phyloP scores from a whole-genome alignment of 2,329 filamentous ascomycete species.

The Trichoderma aggressivum region DNA sequence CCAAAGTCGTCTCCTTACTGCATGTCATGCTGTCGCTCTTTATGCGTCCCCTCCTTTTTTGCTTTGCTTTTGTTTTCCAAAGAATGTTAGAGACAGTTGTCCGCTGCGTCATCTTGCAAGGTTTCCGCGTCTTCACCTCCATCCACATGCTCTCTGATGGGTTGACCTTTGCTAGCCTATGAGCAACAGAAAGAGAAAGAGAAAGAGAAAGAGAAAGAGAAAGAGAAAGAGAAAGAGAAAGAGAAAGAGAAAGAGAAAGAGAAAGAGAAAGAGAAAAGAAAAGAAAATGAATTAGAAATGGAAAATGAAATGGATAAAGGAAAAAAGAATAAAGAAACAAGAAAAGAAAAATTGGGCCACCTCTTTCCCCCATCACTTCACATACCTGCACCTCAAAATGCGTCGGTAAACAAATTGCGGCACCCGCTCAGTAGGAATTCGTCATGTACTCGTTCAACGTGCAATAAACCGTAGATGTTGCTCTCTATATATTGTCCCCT shows the following conservation, averaged over 20 bases:
- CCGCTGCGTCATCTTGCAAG: background rate
- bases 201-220: background rate
- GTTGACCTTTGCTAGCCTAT: background rate
- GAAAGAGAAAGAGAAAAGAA: background rate
- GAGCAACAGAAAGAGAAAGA: background rate
- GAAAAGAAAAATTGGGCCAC: background rate
- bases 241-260: background rate
- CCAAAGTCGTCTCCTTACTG: background rate
- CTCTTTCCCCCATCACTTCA: background rate
- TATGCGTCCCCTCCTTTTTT: background rate
- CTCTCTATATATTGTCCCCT: slow-evolving; percentile 5
- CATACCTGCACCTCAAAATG: background rate
- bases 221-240: background rate
- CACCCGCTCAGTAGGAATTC: slow-evolving; percentile 3
- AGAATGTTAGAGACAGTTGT: background rate
- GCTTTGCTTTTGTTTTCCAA: background rate
- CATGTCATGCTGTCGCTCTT: background rate
- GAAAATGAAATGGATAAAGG: background rate
- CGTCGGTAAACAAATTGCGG: background rate
- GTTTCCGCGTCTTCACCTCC: background rate
- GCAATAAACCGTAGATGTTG: slow-evolving; percentile 17
- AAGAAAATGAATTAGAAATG: background rate
- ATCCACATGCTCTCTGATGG: background rate
- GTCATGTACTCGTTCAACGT: slow-evolving; percentile 13
- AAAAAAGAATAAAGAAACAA: background rate